Conservation (phyloP, 2,329 filamentous ascomycete species). For the Fusarium heterosporum region DNA sequence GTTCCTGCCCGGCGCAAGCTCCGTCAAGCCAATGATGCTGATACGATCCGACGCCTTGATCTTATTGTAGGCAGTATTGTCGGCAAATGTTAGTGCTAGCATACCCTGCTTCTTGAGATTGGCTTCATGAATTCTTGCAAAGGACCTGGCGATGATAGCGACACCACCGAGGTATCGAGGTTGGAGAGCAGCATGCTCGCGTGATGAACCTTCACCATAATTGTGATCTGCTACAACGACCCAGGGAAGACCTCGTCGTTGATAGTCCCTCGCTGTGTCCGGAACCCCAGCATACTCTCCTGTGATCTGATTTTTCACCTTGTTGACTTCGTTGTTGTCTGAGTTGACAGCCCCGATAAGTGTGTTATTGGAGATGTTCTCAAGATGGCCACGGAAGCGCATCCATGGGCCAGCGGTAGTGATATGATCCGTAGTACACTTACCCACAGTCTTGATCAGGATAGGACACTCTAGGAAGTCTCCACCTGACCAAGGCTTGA, state of each 20-base stretch:
- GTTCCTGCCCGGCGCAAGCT: conserved; percentile 10
- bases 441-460: conserved; percentile 52
- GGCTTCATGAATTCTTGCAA: conserved; percentile 93
- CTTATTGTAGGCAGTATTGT: conserved; percentile 88
- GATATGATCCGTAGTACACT: conserved; percentile 56
- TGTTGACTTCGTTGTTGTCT: conserved; percentile 88
- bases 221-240: conserved; percentile 97
- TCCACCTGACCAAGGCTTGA: conserved; percentile 8
- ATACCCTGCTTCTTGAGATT: conserved; percentile 98
- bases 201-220: conserved; percentile 92
- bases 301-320: conserved; percentile 7
- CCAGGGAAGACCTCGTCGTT: conserved; percentile 63
- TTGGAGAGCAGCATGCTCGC: conserved; percentile 92
- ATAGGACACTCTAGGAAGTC: conserved; percentile 37
- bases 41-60: conserved; percentile 58
- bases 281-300: not conserved
- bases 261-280: conserved; percentile 14
- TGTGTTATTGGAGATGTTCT: conserved; percentile 62
- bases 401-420: conserved; percentile 55
- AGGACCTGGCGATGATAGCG: conserved; percentile 87
- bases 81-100: conserved; percentile 88
- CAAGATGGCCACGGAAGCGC: conserved; percentile 54
- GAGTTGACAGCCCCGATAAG: conserved; percentile 75
- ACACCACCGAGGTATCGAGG: conserved; percentile 87
- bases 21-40: conserved; percentile 15